Percentiles rank a stretch among this genome's conserved stretches.
phyloP scores from a whole-genome alignment of 495 filamentous ascomycete genomes.

The Penicillium atrosanguineum region DNA sequence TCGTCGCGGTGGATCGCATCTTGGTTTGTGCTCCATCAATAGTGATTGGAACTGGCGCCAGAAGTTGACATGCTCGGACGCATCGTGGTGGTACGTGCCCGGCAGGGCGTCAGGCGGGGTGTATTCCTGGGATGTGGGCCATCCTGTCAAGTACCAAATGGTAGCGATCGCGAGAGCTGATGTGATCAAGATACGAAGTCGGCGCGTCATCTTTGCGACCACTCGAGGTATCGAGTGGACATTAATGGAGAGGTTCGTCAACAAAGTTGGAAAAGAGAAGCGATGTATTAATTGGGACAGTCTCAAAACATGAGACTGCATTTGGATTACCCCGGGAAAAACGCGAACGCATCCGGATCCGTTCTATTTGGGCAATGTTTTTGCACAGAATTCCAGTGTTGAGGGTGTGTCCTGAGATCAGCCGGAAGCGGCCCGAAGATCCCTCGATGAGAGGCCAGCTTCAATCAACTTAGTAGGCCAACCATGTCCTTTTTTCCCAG shows the following conservation, averaged over 20 bases:
- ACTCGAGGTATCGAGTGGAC: background rate
- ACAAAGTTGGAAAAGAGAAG: background rate
- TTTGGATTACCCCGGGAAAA: background rate
- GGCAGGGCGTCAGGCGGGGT: background rate
- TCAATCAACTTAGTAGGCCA: background rate
- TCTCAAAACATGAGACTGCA: background rate
- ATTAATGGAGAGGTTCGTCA: background rate
- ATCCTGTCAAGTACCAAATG: conserved; percentile 5
- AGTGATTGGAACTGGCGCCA: conserved; percentile 13
- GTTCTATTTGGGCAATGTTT: background rate
- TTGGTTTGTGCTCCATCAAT: conserved; percentile 5
- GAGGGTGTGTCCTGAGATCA: background rate
- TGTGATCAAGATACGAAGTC: conserved; percentile 1
- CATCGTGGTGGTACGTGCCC: background rate
- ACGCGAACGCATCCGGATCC: background rate
- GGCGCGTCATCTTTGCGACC: conserved; percentile 5
- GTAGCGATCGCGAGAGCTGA: conserved; percentile 2
- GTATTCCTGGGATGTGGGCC: background rate
- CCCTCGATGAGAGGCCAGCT: background rate
- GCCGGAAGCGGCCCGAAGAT: conserved; percentile 3
- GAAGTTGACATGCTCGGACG: conserved; percentile 10
- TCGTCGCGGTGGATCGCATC: conserved; percentile 9
- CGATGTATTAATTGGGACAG: background rate
- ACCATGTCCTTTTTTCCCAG: background rate
- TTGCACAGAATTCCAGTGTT: background rate